A percentile compares a stretch with the other conserved stretches of the same genome.
Evolutionary conservation across 768 basidiomycete genomes (phyloP).

Genomic region (Pseudohyphozyma bogoriensis): DNA sequence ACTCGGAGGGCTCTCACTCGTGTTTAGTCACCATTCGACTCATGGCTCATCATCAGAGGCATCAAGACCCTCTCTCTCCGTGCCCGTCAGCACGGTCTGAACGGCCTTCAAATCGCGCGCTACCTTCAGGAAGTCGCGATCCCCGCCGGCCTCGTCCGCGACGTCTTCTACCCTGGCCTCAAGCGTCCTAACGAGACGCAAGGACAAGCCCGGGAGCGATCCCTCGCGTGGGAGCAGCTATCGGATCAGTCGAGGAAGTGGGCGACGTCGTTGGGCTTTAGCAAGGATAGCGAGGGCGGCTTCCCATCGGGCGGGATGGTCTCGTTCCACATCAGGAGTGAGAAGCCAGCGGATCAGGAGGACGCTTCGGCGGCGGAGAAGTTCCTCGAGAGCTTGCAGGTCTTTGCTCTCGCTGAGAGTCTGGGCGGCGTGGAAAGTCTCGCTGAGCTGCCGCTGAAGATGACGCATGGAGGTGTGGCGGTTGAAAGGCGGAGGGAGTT

Average conservation of each 20-base stretch:
- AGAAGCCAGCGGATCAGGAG: constrained; percentile 38
- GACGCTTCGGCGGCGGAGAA: constrained; percentile 46
- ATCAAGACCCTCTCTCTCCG: constrained; percentile 83
- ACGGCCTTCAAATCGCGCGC: constrained; percentile 64
- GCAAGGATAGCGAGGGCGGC: constrained; percentile 39
- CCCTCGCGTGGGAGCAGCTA: constrained; percentile 34
- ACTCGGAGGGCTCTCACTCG: constrained; percentile 73
- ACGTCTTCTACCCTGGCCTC: constrained; percentile 70
- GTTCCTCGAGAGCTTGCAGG: constrained; percentile 20
- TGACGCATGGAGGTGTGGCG: constrained; percentile 76
- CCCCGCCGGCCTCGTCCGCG: constrained; percentile 52
- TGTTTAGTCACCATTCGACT: constrained; percentile 79
- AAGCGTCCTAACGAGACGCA: constrained; percentile 49
- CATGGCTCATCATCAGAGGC: constrained; percentile 80
- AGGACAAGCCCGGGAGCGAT: constrained; percentile 41
- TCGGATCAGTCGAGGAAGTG: constrained; percentile 31
- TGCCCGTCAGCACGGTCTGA: constrained; percentile 74
- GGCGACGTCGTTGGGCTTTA: constrained; percentile 27
- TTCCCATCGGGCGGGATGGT: constrained; percentile 91
- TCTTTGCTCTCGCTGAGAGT: constrained; percentile 57
- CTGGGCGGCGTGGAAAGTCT: constrained; percentile 87
- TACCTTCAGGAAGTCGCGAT: constrained; percentile 43
- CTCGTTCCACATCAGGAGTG: constrained; percentile 49
- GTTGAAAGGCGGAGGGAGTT: constrained; percentile 53
- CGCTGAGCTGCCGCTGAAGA: constrained; percentile 72